Evolutionary conservation across 2,329 filamentous ascomycete genomes (phyloP), one percentile per base, ranked within the genome.

Genomic region (Dothidotthia symphoricarpi): DNA sequence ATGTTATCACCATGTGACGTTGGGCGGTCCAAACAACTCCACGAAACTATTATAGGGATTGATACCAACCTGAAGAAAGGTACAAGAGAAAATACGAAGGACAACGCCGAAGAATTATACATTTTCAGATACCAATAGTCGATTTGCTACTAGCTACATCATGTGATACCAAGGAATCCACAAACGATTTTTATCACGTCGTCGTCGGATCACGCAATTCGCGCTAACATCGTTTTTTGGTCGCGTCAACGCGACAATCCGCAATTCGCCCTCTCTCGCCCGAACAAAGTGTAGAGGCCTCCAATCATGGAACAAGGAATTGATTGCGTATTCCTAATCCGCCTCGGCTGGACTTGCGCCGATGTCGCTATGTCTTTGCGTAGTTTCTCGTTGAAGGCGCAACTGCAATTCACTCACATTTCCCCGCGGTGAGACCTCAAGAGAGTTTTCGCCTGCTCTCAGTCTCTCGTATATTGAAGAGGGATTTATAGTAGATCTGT

Each of bases 181-280:
- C n/a, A n/a, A 22, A 9, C 19, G 19, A 5, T 6, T n/a, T n/a
- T 33, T 45, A 47, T 48, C 45, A 49, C 30, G 57, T 58, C 49
- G n/a, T n/a, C n/a, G n/a, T n/a, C n/a, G n/a, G 42, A 56, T 41
- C 43, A 51, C 55, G 55, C 48, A 47, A 53, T 63, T 45, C 31
- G 45, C 58, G 53, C 59, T 62, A 62, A 45, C 28, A 38, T 36
- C 43, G 43, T 49, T 51, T 57, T 59, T 46, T 54, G 47, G 54
- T 46, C 39, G 45, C 48, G 40, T 51, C 49, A 42, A 49, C 47
- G 53, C 53, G 48, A 52, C 40, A 44, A 45, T 50, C 49, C 48
- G 55, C 45, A 45, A 51, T 51, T 43, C 43, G 43, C 43, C 45
- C 42, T 53, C 47, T 57, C 47, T 55, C 55, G 53, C 55, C 53